Conservation (phyloP, 495 filamentous ascomycete species). For the Pseudevernia furfuracea region DNA sequence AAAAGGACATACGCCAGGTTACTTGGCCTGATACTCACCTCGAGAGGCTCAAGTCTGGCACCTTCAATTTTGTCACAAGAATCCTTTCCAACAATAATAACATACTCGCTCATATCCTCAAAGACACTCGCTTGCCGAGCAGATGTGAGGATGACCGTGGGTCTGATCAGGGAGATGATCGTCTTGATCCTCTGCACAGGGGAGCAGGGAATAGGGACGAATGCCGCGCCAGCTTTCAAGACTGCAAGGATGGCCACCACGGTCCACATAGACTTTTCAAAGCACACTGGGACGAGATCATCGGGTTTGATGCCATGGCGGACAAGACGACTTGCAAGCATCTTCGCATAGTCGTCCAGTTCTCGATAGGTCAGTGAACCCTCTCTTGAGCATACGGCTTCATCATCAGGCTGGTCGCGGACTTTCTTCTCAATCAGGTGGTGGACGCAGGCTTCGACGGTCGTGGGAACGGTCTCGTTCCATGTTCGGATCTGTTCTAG, state of each 20-base stretch:
- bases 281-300: conserved; percentile 36
- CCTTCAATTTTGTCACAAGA: background rate
- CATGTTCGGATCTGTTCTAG: background rate
- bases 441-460: conserved; percentile 6
- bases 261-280: conserved; percentile 38
- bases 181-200: conserved; percentile 38
- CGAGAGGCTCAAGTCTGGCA: background rate
- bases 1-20: conserved; percentile 45
- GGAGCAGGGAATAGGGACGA: conserved; percentile 35
- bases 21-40: background rate
- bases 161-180: conserved; percentile 24
- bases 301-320: conserved; percentile 32
- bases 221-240: conserved; percentile 42
- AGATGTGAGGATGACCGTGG: conserved; percentile 2
- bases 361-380: conserved; percentile 25
- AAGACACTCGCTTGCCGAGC: background rate
- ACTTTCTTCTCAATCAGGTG: conserved; percentile 23
- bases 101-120: background rate
- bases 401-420: background rate
- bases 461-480: background rate
- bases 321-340: conserved; percentile 27
- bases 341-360: conserved; percentile 13
- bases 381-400: conserved; percentile 25
- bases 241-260: conserved; percentile 37
- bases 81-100: background rate